phyloP scores from a whole-genome alignment of 2,329 filamentous ascomycete genomes.

The Rutstroemia sp. region DNA sequence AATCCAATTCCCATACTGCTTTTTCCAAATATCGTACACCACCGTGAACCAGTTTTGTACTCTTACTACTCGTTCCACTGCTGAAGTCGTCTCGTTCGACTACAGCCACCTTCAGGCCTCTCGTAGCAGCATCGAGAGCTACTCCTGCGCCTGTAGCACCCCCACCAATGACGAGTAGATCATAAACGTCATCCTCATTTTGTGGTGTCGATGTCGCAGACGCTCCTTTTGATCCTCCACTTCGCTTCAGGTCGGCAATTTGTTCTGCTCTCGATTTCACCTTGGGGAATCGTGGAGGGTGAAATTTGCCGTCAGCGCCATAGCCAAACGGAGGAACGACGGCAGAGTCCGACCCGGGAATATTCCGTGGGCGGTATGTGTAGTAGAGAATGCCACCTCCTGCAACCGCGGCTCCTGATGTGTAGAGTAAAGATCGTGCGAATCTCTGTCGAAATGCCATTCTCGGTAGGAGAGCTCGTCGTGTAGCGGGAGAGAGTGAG shows the following conservation, averaged over 20 bases:
- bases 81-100: slow-evolving; percentile 69
- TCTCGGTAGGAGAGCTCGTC: slow-evolving; percentile 13
- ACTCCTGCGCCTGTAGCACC: slow-evolving; percentile 66
- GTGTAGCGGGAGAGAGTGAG: slow-evolving; percentile 2
- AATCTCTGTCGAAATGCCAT: slow-evolving; percentile 35
- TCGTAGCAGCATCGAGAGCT: slow-evolving; percentile 62
- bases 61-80: slow-evolving; percentile 67
- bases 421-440: slow-evolving; percentile 43
- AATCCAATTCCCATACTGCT: slow-evolving; percentile 69
- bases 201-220: slow-evolving; percentile 27
- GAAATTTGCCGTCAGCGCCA: slow-evolving; percentile 59
- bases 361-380: slow-evolving; percentile 61
- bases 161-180: slow-evolving; percentile 63
- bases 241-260: slow-evolving; percentile 42
- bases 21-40: slow-evolving; percentile 70
- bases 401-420: slow-evolving; percentile 38
- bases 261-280: slow-evolving; percentile 43
- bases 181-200: slow-evolving; percentile 47
- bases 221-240: slow-evolving; percentile 37
- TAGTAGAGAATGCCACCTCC: slow-evolving; percentile 44
- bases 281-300: slow-evolving; percentile 42
- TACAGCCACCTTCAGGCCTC: slow-evolving; percentile 64
- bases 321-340: slow-evolving; percentile 65
- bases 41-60: slow-evolving; percentile 71
- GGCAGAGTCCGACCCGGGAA: slow-evolving; percentile 61